phyloP scores from a whole-genome alignment of 2,329 filamentous ascomycete species.

The Ceratocystis papillata region DNA sequence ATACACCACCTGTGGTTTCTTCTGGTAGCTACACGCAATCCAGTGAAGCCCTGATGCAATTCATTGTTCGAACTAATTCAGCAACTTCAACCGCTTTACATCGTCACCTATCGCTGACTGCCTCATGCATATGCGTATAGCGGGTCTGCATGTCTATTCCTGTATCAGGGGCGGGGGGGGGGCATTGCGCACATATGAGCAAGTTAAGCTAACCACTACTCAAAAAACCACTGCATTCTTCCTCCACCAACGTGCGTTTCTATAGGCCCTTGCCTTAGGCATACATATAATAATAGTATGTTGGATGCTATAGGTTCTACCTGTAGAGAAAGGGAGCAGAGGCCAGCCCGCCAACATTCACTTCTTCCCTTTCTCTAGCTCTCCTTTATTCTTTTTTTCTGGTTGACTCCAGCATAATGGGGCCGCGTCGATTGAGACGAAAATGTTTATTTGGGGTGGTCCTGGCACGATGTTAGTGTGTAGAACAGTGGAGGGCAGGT shows the following conservation, averaged over 20 bases:
- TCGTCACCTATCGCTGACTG: neutral
- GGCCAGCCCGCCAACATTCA: no score
- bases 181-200: constrained; percentile 16
- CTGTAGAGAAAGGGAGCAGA: no score
- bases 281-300: no score
- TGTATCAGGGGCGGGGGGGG: neutral
- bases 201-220: constrained; percentile 7
- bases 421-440: neutral
- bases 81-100: neutral
- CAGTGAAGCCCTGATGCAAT: neutral
- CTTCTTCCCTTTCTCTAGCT: no score
- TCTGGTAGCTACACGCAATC: neutral
- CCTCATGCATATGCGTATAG: neutral
- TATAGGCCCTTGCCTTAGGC: no score
- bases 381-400: no score
- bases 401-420: neutral
- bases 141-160: neutral
- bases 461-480: neutral
- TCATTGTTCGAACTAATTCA: neutral
- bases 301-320: no score
- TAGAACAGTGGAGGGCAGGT: neutral
- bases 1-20: neutral
- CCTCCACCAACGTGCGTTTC: neutral
- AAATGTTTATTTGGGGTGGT: constrained; percentile 2
- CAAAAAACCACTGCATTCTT: neutral